Percentiles rank a stretch among this genome's conserved stretches.
phyloP scores from a whole-genome alignment of 768 basidiomycete species.

The Xerocomus spinulosus region DNA sequence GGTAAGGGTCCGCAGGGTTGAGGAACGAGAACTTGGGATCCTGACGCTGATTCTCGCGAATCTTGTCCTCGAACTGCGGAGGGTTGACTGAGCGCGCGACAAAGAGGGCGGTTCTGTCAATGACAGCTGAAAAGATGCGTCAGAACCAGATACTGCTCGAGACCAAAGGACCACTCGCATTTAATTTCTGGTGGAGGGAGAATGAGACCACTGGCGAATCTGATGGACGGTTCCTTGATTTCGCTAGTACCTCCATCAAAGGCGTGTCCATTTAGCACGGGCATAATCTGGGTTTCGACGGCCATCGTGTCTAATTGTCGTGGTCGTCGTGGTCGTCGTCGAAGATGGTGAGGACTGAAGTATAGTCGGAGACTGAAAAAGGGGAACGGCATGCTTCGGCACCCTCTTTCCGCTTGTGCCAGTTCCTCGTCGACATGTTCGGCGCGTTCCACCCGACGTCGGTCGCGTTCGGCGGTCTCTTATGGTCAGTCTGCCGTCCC shows the following conservation, averaged over 20 bases:
- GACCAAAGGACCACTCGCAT: constrained; percentile 41
- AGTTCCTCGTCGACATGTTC: constrained; percentile 51
- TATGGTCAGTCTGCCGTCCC: constrained; percentile 54
- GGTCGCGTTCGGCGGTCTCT: constrained; percentile 67
- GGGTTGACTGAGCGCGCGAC: constrained; percentile 95
- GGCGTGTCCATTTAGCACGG: constrained; percentile 38
- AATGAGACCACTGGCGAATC: constrained; percentile 84
- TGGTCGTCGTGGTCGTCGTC: constrained; percentile 21
- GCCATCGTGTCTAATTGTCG: constrained; percentile 37
- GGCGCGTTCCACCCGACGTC: constrained; percentile 77
- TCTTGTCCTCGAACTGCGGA: constrained; percentile 91
- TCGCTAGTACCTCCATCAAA: constrained; percentile 41
- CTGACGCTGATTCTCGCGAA: constrained; percentile 91
- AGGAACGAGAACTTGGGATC: constrained; percentile 99
- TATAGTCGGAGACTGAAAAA: constrained; percentile 28
- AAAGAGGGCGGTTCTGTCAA: constrained; percentile 89
- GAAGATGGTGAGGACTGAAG: constrained; percentile 5
- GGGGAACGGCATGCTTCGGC: constrained; percentile 22
- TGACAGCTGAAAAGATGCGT: constrained; percentile 58
- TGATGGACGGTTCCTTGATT: constrained; percentile 34
- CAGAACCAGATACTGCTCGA: not conserved
- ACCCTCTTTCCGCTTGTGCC: not conserved
- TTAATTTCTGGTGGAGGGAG: constrained; percentile 96
- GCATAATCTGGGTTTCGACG: constrained; percentile 39
- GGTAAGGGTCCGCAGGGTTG: constrained; percentile 94